A percentile compares a stretch with the other conserved stretches of the same genome.
Evolutionary conservation across 176 grass and related monocot species (phyloP).

Genomic region (Elaeis guineensis): DNA sequence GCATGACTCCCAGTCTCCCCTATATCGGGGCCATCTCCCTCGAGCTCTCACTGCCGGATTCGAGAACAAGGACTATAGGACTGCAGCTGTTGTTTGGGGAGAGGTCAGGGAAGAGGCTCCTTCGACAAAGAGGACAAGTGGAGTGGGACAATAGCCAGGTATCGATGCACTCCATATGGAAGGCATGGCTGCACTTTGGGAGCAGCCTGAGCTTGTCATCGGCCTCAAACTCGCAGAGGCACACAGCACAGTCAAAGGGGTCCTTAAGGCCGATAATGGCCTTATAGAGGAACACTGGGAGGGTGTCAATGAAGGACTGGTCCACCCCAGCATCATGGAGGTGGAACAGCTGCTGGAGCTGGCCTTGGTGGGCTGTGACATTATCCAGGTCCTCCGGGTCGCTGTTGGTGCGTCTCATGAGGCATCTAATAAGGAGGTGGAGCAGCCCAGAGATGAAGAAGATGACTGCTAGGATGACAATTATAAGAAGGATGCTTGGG

Average conservation of each 20-base stretch:
- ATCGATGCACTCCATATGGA: background rate
- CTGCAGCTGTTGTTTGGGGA: no score
- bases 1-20: no score
- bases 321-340: slow-evolving; percentile 6
- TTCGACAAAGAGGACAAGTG: no score
- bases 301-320: slow-evolving; percentile 5
- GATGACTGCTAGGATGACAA: slow-evolving; percentile 13
- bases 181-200: slow-evolving; percentile 1
- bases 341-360: slow-evolving; percentile 11
- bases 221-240: slow-evolving; percentile 2
- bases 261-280: slow-evolving; percentile 1
- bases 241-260: slow-evolving; percentile 5
- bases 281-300: slow-evolving; percentile 6
- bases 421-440: slow-evolving; percentile 11
- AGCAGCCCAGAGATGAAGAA: slow-evolving; percentile 18
- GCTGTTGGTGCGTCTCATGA: background rate
- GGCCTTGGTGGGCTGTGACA: background rate
- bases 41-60: no score
- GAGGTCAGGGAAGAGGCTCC: no score
- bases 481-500: slow-evolving; percentile 6
- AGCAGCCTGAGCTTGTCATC: slow-evolving; percentile 7
- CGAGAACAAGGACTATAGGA: no score
- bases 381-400: background rate
- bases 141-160: background rate
- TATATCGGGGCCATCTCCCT: no score